Conservation (phyloP, 192 early-diverging fungal species). For the Backusella liffmaniae region DNA sequence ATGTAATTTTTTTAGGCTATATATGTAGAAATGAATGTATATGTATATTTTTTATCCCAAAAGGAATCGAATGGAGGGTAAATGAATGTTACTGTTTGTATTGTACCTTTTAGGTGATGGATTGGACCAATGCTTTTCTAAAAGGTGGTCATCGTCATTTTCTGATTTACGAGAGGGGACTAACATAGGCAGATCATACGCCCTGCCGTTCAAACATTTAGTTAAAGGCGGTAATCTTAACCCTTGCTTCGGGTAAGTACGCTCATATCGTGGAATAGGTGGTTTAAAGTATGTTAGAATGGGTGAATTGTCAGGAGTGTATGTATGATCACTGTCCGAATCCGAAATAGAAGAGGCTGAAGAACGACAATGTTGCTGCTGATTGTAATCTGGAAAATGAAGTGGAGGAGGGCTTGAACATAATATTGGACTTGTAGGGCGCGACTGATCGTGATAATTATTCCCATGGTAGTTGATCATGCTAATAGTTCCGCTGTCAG, state of each 20-base stretch:
- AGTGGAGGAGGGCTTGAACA: background rate
- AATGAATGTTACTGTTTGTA: constrained; percentile 9
- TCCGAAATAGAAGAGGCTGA: background rate
- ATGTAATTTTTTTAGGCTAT: background rate
- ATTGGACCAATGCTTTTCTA: background rate
- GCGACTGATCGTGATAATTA: background rate
- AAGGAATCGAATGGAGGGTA: constrained; percentile 23
- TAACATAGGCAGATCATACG: background rate
- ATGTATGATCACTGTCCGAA: constrained; percentile 21
- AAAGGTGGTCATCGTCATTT: background rate
- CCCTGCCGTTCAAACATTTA: background rate
- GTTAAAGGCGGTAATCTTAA: constrained; percentile 4
- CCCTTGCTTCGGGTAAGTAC: background rate
- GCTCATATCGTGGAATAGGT: background rate
- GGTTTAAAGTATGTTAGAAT: constrained; percentile 10
- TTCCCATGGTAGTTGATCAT: constrained; percentile 2
- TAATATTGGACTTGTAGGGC: background rate
- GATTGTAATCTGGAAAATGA: constrained; percentile 10
- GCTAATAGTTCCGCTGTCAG: background rate
- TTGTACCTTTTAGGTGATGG: background rate
- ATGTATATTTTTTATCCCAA: constrained; percentile 1
- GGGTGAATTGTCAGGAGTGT: constrained; percentile 44
- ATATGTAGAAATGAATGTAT: background rate
- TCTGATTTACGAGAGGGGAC: constrained; percentile 4
- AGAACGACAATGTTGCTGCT: background rate